Conservation (phyloP, 495 filamentous ascomycete species). For the Aspergillus affinis region DNA sequence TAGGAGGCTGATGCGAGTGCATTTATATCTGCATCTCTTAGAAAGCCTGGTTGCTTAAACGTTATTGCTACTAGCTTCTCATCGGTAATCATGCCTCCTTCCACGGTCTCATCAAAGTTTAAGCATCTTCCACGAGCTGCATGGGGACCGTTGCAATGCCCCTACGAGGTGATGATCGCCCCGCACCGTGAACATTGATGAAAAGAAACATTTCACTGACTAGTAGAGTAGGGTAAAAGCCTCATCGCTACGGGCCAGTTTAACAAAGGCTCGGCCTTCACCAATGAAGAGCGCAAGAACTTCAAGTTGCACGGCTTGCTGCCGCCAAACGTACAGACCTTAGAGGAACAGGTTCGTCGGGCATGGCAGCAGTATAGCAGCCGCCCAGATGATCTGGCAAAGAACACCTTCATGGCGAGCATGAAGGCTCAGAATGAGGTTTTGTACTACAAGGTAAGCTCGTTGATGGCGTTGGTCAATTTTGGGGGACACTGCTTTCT, state of each 20-base stretch:
- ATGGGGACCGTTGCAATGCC: conserved; percentile 56
- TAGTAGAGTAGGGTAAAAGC: conserved; percentile 51
- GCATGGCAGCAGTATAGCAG: conserved; percentile 78
- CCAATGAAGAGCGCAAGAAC: conserved; percentile 60
- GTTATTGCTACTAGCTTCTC: neutral
- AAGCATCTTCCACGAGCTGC: conserved; percentile 61
- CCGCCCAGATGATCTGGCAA: conserved; percentile 60
- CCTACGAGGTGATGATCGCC: conserved; percentile 4
- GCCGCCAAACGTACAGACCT: conserved; percentile 68
- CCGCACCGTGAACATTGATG: neutral
- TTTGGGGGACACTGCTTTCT: neutral
- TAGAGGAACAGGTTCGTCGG: conserved; percentile 76
- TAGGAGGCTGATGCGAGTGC: neutral
- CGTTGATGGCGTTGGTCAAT: neutral
- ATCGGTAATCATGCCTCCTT: neutral
- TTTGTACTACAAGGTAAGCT: conserved; percentile 63
- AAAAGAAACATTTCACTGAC: neutral
- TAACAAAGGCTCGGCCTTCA: conserved; percentile 83
- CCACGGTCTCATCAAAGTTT: conserved; percentile 28
- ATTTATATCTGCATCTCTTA: neutral
- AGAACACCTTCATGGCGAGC: conserved; percentile 80
- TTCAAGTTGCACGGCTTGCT: conserved; percentile 74
- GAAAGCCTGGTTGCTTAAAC: neutral
- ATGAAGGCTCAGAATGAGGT: conserved; percentile 83
- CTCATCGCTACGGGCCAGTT: conserved; percentile 69